A percentile compares a stretch with the other conserved stretches of the same genome.
These are phyloP conservation scores for Fomitiporia mediterranea DNA, from an alignment of 1,284 basidiomycete species.

Conservation along the genomic window DNA sequence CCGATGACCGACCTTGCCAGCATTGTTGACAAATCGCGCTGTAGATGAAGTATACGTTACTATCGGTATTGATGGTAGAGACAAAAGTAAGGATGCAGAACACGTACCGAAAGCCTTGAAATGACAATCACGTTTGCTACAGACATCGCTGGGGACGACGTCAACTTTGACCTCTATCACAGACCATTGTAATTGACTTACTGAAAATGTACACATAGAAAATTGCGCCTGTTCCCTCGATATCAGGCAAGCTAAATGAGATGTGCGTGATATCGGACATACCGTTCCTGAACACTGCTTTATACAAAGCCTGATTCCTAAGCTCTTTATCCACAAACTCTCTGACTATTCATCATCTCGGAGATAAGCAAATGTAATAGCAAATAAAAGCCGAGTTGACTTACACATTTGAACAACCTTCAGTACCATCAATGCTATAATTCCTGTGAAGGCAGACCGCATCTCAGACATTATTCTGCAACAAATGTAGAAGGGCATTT, in stretches of 20 bases:
- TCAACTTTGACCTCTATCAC: too few relatives aligned
- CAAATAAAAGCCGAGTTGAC: not conserved
- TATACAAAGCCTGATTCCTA: not conserved
- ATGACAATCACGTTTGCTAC: conserved; percentile 7
- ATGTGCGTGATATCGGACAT: too few relatives aligned
- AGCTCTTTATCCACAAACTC: conserved; percentile 1
- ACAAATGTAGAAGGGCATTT: not conserved
- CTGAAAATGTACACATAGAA: conserved; percentile 12
- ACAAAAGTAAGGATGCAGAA: not conserved
- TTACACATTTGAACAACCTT: conserved; percentile 1
- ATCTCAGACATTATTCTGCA: not conserved
- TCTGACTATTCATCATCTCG: too few relatives aligned
- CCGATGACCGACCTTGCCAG: not conserved
- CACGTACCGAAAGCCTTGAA: not conserved
- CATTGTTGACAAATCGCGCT: conserved; percentile 10
- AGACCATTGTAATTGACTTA: too few relatives aligned
- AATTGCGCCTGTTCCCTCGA: not conserved
- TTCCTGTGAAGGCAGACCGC: not conserved
- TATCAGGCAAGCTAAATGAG: not conserved
- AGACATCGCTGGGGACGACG: conserved; percentile 3
- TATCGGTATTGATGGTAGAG: not conserved
- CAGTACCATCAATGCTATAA: not conserved
- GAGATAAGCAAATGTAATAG: too few relatives aligned
- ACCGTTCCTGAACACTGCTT: conserved; percentile 8
- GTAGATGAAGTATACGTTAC: not conserved